Base-by-base conservation (phyloP, 768 basidiomycete genomes). In the Boletus rubescentipes region DNA sequence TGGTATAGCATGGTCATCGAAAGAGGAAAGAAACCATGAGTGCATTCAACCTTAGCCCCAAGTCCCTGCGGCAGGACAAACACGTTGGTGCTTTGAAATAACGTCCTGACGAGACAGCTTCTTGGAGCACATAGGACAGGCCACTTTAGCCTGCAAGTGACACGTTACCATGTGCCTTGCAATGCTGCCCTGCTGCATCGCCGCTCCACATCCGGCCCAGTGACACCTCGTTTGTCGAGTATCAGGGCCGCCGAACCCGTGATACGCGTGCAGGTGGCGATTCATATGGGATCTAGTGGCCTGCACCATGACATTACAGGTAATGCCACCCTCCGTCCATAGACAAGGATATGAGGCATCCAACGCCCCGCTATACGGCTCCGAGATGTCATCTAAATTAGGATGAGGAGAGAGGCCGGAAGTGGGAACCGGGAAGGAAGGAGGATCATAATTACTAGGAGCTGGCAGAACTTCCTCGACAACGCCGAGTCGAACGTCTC, bases 151-250 rank as follows among this genome's bases (percentile, higher is more conserved):
- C 38, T 63, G 65, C 3, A 67, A 49, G 44, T 67, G 66, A 40
- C 66, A 63, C 4, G 65, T 63, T 18, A 67, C 66, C 56, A 61
- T 43, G 26, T 67, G 66, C 34, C 66, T 66, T 10, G 63, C 65
- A 20, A 67, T 61, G 53, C 63, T 68, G 26, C 66, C 65, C 37
- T 66, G 65, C 14, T 67, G 66, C 65, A 67, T 67, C 29, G 21
- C 53, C 29, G 60, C 58, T 21, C 35, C 37, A 29, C 66, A 67
- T 43, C 58, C 53, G 1, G 36, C 42, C 66, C 66, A 68, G 37
- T 34, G 21, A 51, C 65, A 68, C 32, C 34, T 57, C 18, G 55
- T 59, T 29, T 51, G 61, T 48, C 38, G 61, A 41, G 56, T 51
- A 16, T 66, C 66, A 43, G 63, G 47, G 29, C 65, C 65, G 1